These are phyloP conservation scores for Tolypocladium nubicola DNA, from an alignment of 2,329 filamentous ascomycete genomes.

Conservation along the genomic window DNA sequence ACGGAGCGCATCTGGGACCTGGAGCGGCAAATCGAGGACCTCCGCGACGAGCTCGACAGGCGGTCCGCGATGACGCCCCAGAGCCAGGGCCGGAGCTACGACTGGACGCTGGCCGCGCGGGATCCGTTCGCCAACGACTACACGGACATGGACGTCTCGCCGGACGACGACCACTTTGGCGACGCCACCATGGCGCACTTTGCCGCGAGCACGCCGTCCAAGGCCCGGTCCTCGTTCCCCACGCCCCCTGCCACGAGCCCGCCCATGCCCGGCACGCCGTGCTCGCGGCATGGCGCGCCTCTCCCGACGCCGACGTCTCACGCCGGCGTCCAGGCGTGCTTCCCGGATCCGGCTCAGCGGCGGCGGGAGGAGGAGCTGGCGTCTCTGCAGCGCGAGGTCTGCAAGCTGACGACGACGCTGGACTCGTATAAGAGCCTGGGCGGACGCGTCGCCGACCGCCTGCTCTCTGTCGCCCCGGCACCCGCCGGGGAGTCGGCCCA, in stretches of 20 bases:
- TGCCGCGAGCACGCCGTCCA: conserved; percentile 39
- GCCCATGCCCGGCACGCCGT: conserved; percentile 25
- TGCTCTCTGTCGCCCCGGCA: conserved; percentile 14
- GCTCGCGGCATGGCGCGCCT: conserved; percentile 7
- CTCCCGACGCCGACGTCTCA: conserved; percentile 12
- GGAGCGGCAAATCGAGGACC: conserved; percentile 26
- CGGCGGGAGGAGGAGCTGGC: conserved; percentile 34
- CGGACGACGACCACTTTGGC: conserved; percentile 29
- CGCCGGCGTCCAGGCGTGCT: conserved; percentile 26
- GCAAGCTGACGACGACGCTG: conserved; percentile 35
- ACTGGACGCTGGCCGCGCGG: conserved; percentile 41
- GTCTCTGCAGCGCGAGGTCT: conserved; percentile 36
- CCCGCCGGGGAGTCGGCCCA: conserved; percentile 3
- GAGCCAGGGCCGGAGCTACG: conserved; percentile 14
- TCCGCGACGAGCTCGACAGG: conserved; percentile 21
- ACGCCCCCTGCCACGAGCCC: conserved; percentile 47
- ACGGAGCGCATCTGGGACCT: conserved; percentile 32
- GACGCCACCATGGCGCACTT: conserved; percentile 41
- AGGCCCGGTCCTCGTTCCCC: conserved; percentile 35
- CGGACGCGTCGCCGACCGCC: conserved; percentile 22
- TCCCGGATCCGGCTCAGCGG: conserved; percentile 32
- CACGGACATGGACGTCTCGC: conserved; percentile 18
- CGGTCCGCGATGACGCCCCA: conserved; percentile 5
- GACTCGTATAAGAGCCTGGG: conserved; percentile 35
- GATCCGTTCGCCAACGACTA: conserved; percentile 34